Percentiles rank a stretch among this genome's conserved stretches.
Evolutionary conservation across 1,284 basidiomycete species (phyloP).

Genomic region (Fomes fomentarius): DNA sequence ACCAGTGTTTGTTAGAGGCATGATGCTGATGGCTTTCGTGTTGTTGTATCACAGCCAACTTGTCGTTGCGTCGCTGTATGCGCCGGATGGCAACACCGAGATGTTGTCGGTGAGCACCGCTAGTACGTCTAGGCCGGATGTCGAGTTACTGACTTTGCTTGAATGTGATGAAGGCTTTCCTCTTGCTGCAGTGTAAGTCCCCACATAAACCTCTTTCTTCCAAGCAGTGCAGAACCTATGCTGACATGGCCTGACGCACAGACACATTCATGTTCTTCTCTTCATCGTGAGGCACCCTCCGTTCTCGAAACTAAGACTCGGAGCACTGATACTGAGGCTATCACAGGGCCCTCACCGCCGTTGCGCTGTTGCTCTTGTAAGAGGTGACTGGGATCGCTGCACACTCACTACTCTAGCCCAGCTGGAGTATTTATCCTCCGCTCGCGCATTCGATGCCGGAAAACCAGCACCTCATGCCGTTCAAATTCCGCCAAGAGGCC

Average conservation of each 20-base stretch:
- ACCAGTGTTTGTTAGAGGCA: no score
- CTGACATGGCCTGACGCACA: constrained; percentile 16
- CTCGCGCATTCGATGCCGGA: no score
- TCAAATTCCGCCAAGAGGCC: no score
- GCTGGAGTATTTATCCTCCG: no score
- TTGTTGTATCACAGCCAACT: no score
- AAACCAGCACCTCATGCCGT: no score
- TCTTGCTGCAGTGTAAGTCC: constrained; percentile 42
- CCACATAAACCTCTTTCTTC: neutral
- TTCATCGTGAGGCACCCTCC: constrained; percentile 34
- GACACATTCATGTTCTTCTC: constrained; percentile 44
- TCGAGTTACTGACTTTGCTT: neutral
- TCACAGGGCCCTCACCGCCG: constrained; percentile 20
- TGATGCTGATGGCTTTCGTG: no score
- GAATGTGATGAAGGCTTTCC: constrained; percentile 35
- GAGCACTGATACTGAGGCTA: neutral
- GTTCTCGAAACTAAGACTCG: neutral
- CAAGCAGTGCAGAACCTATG: neutral
- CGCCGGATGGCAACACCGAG: constrained; percentile 41
- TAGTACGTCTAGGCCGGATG: neutral
- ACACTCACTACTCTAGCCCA: no score
- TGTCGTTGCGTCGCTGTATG: constrained; percentile 41
- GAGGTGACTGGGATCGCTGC: no score
- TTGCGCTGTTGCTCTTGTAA: constrained; percentile 18
- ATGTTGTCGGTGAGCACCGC: constrained; percentile 40